phyloP scores from a whole-genome alignment of 2,329 filamentous ascomycete genomes.

The Aspergillus bombycis region DNA sequence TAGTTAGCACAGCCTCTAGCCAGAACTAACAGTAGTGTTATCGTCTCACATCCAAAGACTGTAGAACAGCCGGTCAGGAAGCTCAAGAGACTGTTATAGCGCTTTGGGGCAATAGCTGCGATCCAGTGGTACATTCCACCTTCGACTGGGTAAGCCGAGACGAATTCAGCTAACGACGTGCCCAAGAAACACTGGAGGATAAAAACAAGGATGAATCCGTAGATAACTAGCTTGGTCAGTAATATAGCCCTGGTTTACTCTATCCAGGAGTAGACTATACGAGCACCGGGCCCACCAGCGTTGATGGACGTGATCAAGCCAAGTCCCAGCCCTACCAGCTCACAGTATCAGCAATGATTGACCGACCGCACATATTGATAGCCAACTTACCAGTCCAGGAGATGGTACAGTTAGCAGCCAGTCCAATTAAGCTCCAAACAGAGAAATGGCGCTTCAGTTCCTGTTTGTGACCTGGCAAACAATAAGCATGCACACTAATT shows the following conservation, averaged over 20 bases:
- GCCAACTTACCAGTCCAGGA: slow-evolving; percentile 48
- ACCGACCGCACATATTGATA: background rate
- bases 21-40: background rate
- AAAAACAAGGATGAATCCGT: slow-evolving; percentile 54
- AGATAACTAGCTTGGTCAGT: slow-evolving; percentile 46
- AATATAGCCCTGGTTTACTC: background rate
- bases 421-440: slow-evolving; percentile 52
- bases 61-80: slow-evolving; percentile 52
- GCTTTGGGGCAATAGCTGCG: slow-evolving; percentile 49
- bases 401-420: slow-evolving; percentile 55
- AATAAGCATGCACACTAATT: background rate
- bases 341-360: background rate
- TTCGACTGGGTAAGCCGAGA: slow-evolving; percentile 53
- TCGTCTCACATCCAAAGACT: slow-evolving; percentile 41
- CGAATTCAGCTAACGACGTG: slow-evolving; percentile 52
- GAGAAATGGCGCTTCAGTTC: slow-evolving; percentile 54
- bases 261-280: slow-evolving; percentile 19
- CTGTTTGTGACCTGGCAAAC: slow-evolving; percentile 49
- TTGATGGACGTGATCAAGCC: slow-evolving; percentile 52
- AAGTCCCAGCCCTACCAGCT: slow-evolving; percentile 40
- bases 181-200: slow-evolving; percentile 52
- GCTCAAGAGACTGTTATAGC: slow-evolving; percentile 45
- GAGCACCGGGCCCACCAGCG: slow-evolving; percentile 51
- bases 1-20: background rate
- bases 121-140: slow-evolving; percentile 59